Percentiles rank a stretch among this genome's conserved stretches.
Evolutionary conservation across 1,284 basidiomycete species (phyloP).

Genomic region (Malassezia sp.): DNA sequence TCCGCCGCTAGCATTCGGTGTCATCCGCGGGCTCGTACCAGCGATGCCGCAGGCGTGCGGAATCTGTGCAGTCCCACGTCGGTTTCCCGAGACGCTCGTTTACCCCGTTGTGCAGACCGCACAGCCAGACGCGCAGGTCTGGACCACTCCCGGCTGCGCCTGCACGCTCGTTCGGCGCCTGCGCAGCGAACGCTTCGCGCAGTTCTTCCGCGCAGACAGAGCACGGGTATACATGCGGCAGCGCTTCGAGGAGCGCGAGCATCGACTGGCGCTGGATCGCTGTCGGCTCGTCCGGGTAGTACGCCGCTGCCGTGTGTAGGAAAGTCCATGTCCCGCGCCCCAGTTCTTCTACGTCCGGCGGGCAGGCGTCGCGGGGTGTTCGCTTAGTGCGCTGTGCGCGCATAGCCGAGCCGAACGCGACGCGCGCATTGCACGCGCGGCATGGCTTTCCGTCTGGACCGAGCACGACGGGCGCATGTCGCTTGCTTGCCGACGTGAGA

Average conservation of each 20-base stretch:
- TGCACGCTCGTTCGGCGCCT: conserved; percentile 15
- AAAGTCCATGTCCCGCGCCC: conserved; percentile 41
- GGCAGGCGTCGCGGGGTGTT: conserved; percentile 20
- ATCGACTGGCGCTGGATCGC: conserved; percentile 28
- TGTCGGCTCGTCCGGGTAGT: conserved; percentile 34
- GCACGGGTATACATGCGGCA: conserved; percentile 41
- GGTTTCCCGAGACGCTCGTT: conserved; percentile 40
- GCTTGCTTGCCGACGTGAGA: neutral
- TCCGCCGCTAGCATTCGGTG: conserved; percentile 26
- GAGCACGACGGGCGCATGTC: conserved; percentile 27
- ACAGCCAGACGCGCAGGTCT: conserved; percentile 32
- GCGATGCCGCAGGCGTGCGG: conserved; percentile 20
- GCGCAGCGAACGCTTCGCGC: conserved; percentile 25
- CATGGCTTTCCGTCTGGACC: conserved; percentile 46
- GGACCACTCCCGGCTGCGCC: conserved; percentile 17
- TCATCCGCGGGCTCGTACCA: conserved; percentile 39
- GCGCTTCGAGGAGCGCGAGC: conserved; percentile 26
- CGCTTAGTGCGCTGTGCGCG: conserved; percentile 16
- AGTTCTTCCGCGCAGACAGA: conserved; percentile 33
- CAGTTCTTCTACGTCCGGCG: conserved; percentile 39
- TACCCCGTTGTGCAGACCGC: conserved; percentile 42
- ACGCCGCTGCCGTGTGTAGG: conserved; percentile 38
- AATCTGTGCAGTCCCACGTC: conserved; percentile 28
- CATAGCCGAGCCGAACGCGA: conserved; percentile 38
- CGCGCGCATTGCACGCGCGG: conserved; percentile 39